Evolutionary conservation across 352 stramenopile species (phyloP), one percentile per base, ranked within the genome.

Genomic region (Phytopythium helicoides): DNA sequence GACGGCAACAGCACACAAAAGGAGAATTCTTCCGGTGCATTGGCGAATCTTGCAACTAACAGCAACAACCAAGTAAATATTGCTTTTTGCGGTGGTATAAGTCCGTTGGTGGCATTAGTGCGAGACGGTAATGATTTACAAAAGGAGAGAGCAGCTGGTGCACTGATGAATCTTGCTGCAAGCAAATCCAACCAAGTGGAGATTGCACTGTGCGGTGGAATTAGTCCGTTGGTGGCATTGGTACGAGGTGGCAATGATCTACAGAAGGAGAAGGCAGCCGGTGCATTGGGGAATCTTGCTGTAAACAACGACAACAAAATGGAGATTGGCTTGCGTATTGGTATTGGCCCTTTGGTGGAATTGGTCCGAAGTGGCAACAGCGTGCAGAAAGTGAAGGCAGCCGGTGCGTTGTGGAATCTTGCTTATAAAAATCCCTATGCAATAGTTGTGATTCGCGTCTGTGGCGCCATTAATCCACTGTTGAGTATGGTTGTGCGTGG

Each of bases 261-360:
- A 16, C 38, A 45, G 38, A 45, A 45, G 38, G n/a, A 8, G n/a
- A 45, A 45, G n/a, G 38, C 38, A 15, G 38, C 38, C 14, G 18
- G n/a, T 45, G 38, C 38, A 21, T 21, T 45, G 38, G 12, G 38
- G 38, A 26, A 45, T 12, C 16, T 45, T 6, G 14, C 38, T 3
- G 16, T 3, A n/a, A 15, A 45, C 38, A 26, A 6, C 18, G 38
- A 7, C 8, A 45, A 16, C 38, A 5, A 21, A 8, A 3, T 5
- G 6, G 2, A 26, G 38, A 45, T 45, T 12, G 38, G 6, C 12
- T 25, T 12, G 1, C 18, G 18, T 3, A 21, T n/a, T 12, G 38
- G 38, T 10, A 26, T 45, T 1, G 12, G 8, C 3, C 8, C 38
- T 7, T 10, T 45, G 6, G n/a, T 45, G 22, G 22, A 3, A 11